These are phyloP conservation scores for Oryza glumipatula DNA, from an alignment of 176 grass and related monocot species.

Conservation along the genomic window DNA sequence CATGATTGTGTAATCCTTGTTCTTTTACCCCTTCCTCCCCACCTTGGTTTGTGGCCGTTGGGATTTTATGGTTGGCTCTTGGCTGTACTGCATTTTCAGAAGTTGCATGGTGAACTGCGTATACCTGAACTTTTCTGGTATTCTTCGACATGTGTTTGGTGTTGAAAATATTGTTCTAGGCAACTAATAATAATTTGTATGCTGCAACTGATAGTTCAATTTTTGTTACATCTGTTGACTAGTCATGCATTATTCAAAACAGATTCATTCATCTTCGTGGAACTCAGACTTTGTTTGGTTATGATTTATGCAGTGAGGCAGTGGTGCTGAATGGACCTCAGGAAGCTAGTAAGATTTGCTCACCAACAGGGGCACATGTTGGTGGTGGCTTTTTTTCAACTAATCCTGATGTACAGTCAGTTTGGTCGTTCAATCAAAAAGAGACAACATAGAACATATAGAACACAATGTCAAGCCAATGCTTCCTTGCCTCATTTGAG, in stretches of 20 bases:
- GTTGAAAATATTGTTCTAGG: conserved; percentile 18
- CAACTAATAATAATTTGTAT: conserved; percentile 2
- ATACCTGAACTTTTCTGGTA: background rate
- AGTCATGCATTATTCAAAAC: background rate
- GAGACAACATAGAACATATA: conserved; percentile 53
- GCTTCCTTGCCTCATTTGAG: conserved; percentile 44
- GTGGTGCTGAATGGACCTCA: conserved; percentile 50
- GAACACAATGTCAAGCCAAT: conserved; percentile 36
- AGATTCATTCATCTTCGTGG: background rate
- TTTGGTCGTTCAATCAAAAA: conserved; percentile 79
- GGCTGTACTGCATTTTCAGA: conserved; percentile 8
- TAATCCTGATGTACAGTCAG: conserved; percentile 69
- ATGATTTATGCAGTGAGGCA: conserved; percentile 49
- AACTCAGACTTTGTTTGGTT: conserved; percentile 7
- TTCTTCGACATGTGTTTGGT: background rate
- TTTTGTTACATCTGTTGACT: background rate
- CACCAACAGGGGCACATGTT: conserved; percentile 34
- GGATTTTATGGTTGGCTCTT: conserved; percentile 8
- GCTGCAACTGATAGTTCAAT: background rate
- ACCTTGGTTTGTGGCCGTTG: background rate
- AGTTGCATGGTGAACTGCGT: background rate
- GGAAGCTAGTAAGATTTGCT: conserved; percentile 50
- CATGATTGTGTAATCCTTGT: background rate
- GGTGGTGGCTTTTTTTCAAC: conserved; percentile 65
- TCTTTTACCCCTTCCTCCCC: background rate